Evolutionary conservation across 2,329 filamentous ascomycete genomes (phyloP).

Genomic region (Chaetomium sp.): DNA sequence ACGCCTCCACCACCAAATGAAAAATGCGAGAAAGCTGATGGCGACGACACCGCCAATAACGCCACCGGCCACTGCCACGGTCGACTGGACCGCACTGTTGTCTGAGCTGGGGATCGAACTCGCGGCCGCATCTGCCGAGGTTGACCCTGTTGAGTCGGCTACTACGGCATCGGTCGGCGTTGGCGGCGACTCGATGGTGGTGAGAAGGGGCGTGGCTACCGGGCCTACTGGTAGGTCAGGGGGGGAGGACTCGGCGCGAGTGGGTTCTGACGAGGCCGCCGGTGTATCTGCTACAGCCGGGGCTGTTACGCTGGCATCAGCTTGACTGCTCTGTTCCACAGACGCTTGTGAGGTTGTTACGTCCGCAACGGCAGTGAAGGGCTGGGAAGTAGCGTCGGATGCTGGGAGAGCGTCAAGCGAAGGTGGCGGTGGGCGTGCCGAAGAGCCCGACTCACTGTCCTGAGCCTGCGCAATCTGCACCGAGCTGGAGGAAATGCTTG

Average conservation of each 20-base stretch:
- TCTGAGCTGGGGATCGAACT: slow-evolving; percentile 30
- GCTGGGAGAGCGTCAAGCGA: slow-evolving; percentile 26
- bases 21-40: slow-evolving; percentile 49
- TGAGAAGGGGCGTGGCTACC: slow-evolving; percentile 28
- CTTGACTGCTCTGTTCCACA: slow-evolving; percentile 40
- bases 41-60: slow-evolving; percentile 53
- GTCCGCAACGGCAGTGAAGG: slow-evolving; percentile 30
- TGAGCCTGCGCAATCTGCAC: slow-evolving; percentile 31
- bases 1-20: slow-evolving; percentile 56
- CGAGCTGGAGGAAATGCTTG: slow-evolving; percentile 24
- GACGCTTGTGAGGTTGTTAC: slow-evolving; percentile 30
- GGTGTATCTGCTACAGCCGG: slow-evolving; percentile 26
- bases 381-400: slow-evolving; percentile 29
- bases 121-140: slow-evolving; percentile 29
- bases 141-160: slow-evolving; percentile 24
- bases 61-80: slow-evolving; percentile 53
- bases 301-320: slow-evolving; percentile 43
- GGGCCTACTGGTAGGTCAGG: slow-evolving; percentile 24
- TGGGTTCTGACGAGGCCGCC: slow-evolving; percentile 24
- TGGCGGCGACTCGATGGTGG: slow-evolving; percentile 29
- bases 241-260: slow-evolving; percentile 19
- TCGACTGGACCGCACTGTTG: slow-evolving; percentile 39
- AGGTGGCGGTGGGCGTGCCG: slow-evolving; percentile 18
- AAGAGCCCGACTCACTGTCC: slow-evolving; percentile 18
- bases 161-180: slow-evolving; percentile 25